These are phyloP conservation scores for Zizania latifolia DNA, from an alignment of 176 grass and related monocot genomes.

Conservation along the genomic window DNA sequence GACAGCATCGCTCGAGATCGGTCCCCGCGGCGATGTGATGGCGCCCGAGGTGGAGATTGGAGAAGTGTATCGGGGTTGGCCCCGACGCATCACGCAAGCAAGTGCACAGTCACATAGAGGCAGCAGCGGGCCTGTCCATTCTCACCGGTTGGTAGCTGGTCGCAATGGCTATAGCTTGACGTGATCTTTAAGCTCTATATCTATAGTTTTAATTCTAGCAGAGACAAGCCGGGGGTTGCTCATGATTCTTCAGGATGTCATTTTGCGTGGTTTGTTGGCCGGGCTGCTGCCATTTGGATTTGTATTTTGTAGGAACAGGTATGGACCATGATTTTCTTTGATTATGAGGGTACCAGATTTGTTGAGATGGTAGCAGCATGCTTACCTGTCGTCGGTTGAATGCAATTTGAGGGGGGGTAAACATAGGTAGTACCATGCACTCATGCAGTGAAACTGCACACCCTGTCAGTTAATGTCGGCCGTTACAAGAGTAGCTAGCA, in stretches of 20 bases:
- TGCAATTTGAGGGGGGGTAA: not conserved
- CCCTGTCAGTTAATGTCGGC: not conserved
- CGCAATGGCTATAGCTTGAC: not conserved
- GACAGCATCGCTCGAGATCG: slow-evolving; percentile 1
- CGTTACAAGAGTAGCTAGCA: not conserved
- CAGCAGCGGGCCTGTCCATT: not conserved
- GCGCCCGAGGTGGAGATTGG: no score
- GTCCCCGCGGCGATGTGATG: not conserved
- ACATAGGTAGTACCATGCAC: not conserved
- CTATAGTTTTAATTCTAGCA: not conserved
- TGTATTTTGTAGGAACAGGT: slow-evolving; percentile 2
- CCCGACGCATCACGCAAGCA: slow-evolving; percentile 27
- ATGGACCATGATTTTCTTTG: slow-evolving; percentile 2
- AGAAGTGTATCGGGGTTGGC: slow-evolving; percentile 23
- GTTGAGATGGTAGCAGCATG: not conserved
- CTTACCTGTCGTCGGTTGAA: not conserved
- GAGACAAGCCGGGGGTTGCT: not conserved
- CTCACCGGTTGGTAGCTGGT: slow-evolving; percentile 34
- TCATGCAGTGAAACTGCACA: not conserved
- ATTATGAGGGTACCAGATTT: not conserved
- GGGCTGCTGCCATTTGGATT: not conserved
- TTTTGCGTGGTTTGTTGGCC: not conserved
- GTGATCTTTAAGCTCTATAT: slow-evolving; percentile 1
- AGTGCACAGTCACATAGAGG: no score
- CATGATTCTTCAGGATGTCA: not conserved